These are phyloP conservation scores for Stephania yunnanensis DNA, from an alignment of 164 flowering plant genomes.

Conservation along the genomic window DNA sequence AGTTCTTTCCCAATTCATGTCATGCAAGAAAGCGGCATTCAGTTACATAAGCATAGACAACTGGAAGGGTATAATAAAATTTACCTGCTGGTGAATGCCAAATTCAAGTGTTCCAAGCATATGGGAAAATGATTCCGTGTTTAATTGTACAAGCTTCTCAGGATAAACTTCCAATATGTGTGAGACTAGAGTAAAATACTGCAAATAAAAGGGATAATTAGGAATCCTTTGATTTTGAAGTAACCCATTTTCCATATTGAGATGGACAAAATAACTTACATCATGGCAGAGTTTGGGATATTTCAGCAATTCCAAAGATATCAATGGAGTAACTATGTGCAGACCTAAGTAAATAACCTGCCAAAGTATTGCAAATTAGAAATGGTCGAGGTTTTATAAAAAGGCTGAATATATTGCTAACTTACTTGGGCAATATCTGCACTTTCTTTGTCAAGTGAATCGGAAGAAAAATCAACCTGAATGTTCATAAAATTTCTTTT, in stretches of 20 bases:
- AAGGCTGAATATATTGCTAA: not conserved
- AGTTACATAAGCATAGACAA: not conserved
- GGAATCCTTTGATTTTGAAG: slow-evolving; percentile 14
- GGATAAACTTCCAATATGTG: slow-evolving; percentile 96
- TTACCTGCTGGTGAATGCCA: slow-evolving; percentile 86
- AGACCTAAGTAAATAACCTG: slow-evolving; percentile 90
- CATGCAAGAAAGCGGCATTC: not conserved
- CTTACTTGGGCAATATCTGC: slow-evolving; percentile 70
- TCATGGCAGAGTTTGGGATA: slow-evolving; percentile 88
- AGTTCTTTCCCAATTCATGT: no score
- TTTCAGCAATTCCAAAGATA: slow-evolving; percentile 80
- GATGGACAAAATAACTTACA: slow-evolving; percentile 39
- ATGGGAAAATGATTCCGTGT: slow-evolving; percentile 57
- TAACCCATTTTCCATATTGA: not conserved
- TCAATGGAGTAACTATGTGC: slow-evolving; percentile 80
- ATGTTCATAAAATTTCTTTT: not conserved
- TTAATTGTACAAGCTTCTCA: slow-evolving; percentile 72
- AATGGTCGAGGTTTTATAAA: slow-evolving; percentile 1
- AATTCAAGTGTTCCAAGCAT: slow-evolving; percentile 68
- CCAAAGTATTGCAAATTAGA: slow-evolving; percentile 12
- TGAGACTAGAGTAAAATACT: slow-evolving; percentile 80
- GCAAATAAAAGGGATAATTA: slow-evolving; percentile 18
- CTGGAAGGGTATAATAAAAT: slow-evolving; percentile 1
- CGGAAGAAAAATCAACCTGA: slow-evolving; percentile 86
- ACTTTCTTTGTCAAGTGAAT: slow-evolving; percentile 41